A percentile compares a stretch with the other conserved stretches of the same genome.
These are phyloP conservation scores for Teratosphaeria gauchensis DNA, from an alignment of 2,329 filamentous ascomycete genomes.

Conservation along the genomic window DNA sequence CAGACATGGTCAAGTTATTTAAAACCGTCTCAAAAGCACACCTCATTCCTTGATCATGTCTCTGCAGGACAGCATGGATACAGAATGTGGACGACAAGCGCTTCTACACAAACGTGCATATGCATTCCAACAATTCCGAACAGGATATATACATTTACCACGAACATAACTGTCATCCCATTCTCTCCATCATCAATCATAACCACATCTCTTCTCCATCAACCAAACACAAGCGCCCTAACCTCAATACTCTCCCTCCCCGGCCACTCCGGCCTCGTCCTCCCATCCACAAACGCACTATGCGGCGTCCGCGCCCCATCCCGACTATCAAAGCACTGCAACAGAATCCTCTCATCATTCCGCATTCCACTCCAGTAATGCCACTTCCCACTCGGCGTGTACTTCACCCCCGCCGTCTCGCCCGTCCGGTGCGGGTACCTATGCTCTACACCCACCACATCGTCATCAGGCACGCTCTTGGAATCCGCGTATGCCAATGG, in stretches of 20 bases:
- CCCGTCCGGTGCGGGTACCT: slow-evolving; percentile 62
- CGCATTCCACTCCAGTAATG: slow-evolving; percentile 73
- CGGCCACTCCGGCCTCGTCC: slow-evolving; percentile 53
- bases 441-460: slow-evolving; percentile 64
- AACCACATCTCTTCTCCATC: neutral
- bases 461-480: slow-evolving; percentile 46
- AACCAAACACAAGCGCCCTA: slow-evolving; percentile 65
- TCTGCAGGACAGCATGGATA: too few species aligned
- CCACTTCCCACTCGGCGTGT: slow-evolving; percentile 58
- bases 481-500: slow-evolving; percentile 52
- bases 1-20: too few species aligned
- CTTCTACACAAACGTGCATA: too few species aligned
- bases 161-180: neutral
- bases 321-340: slow-evolving; percentile 40
- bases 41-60: too few species aligned
- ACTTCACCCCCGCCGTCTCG: slow-evolving; percentile 61
- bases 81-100: too few species aligned
- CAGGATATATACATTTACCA: neutral
- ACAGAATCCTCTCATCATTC: slow-evolving; percentile 44
- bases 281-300: slow-evolving; percentile 68
- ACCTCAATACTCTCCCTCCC: slow-evolving; percentile 85
- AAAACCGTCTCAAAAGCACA: too few species aligned
- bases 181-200: too few species aligned
- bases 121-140: too few species aligned
- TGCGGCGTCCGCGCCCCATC: slow-evolving; percentile 47